Evolutionary conservation across 2,329 filamentous ascomycete species (phyloP).

Genomic region (Aspergillus hortae): DNA sequence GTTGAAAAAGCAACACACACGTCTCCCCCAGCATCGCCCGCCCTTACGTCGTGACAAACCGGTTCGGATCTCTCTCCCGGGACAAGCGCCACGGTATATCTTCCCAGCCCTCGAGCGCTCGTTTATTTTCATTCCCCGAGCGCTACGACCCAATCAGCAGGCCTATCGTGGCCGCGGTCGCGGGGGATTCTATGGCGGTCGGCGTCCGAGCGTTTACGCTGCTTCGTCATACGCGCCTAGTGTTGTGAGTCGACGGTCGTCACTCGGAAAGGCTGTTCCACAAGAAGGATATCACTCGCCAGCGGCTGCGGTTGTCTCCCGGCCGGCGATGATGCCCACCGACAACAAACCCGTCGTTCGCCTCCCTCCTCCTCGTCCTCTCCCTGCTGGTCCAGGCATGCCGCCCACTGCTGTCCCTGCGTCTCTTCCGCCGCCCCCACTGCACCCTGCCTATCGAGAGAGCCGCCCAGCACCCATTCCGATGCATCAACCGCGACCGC

Average conservation of each 20-base stretch:
- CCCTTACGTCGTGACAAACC: slow-evolving; percentile 94
- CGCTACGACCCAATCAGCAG: slow-evolving; percentile 89
- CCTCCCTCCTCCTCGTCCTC: slow-evolving; percentile 62
- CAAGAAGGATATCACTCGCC: slow-evolving; percentile 78
- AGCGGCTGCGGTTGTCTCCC: slow-evolving; percentile 71
- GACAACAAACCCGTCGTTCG: slow-evolving; percentile 76
- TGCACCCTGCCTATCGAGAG: slow-evolving; percentile 56
- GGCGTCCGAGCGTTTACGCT: slow-evolving; percentile 66
- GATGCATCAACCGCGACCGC: slow-evolving; percentile 92
- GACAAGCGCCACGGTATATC: slow-evolving; percentile 76
- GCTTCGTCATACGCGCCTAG: slow-evolving; percentile 84
- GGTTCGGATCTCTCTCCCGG: slow-evolving; percentile 85
- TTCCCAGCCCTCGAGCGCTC: slow-evolving; percentile 87
- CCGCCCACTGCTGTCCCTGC: slow-evolving; percentile 8
- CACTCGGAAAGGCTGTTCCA: slow-evolving; percentile 63
- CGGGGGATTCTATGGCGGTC: slow-evolving; percentile 62
- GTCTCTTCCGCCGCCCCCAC: slow-evolving; percentile 50
- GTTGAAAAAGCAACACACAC: slow-evolving; percentile 84
- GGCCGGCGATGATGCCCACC: slow-evolving; percentile 56
- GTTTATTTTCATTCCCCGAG: slow-evolving; percentile 96
- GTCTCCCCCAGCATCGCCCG: slow-evolving; percentile 89
- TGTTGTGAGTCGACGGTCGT: slow-evolving; percentile 83
- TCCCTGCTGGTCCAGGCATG: slow-evolving; percentile 14
- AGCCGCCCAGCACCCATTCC: slow-evolving; percentile 60
- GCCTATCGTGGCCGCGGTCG: slow-evolving; percentile 67